Conservation (phyloP, 106 monocot genomes). For the Iris macrosiphon region DNA sequence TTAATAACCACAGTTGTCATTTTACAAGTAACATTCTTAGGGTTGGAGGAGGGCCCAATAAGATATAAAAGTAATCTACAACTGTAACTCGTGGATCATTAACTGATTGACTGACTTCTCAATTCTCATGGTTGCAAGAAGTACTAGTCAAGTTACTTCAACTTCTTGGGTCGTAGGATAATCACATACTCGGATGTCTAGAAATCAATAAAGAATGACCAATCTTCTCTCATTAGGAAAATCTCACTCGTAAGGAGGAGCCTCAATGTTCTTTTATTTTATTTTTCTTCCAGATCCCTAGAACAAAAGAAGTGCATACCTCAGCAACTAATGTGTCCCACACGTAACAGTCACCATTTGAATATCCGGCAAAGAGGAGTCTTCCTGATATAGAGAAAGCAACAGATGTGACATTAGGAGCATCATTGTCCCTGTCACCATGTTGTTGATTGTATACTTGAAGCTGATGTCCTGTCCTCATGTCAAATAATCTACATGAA, state of each 20-base stretch:
- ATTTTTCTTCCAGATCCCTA: no score
- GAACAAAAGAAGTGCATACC: constrained; percentile 36
- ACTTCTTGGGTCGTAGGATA: no score
- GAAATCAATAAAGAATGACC: no score
- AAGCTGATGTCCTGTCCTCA: constrained; percentile 93
- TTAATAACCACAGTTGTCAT: background rate
- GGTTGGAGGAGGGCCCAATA: background rate
- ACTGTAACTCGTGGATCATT: background rate
- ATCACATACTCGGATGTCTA: no score
- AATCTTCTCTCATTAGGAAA: no score
- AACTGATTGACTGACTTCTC: background rate
- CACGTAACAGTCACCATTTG: constrained; percentile 90
- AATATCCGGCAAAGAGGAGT: constrained; percentile 94
- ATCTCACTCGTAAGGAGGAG: no score
- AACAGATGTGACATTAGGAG: constrained; percentile 69
- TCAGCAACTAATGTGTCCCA: constrained; percentile 93
- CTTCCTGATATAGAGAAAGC: constrained; percentile 96
- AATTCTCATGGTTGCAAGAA: background rate
- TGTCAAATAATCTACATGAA: constrained; percentile 81
- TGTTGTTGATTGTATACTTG: constrained; percentile 59
- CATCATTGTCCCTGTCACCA: constrained; percentile 31
- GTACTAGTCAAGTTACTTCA: no score
- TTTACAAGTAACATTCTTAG: background rate
- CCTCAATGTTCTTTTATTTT: no score
- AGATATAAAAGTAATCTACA: background rate